Base-by-base conservation (phyloP, 2,329 filamentous ascomycete species). In the Colletotrichum magnum region DNA sequence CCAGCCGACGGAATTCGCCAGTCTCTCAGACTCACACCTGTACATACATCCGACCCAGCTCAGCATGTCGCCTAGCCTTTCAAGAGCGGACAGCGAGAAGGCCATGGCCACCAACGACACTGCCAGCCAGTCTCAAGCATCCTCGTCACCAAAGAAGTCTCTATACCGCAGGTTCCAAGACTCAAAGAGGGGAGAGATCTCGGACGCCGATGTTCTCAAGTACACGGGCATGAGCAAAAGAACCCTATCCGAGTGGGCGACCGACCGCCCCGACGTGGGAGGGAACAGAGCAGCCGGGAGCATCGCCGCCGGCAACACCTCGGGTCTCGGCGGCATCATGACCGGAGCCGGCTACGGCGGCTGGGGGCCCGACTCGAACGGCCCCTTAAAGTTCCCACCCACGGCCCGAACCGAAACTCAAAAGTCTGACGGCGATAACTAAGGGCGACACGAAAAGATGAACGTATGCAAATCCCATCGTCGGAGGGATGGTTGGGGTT, bases 131-230 rank as follows among this genome's bases (percentile, higher is more conserved):
- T 10, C 7, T 6, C 32, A 36, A 36, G 32, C 32, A 7, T 36
- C 32, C 32, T 36, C 32, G 7, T 9, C 32, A 13, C 2, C 41
- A 43, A 76, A 79, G 41, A 76, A 75, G 57, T 76, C 76, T 6
- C 69, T 80, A 24, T 80, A 77, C 69, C 72, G 75, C 39, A 75
- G 76, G 50, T 75, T 72, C 63, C 74, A 77, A 57, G 75, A 75
- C 51, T 73, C 74, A 26, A 80, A 80, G 71, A 69, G 74, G 48
- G 72, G 74, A 45, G 71, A 72, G 24, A 76, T 81, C 53, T 79
- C 75, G 68, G 81, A 83, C 67, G 80, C 79, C 10, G 81, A 83
- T 66, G 70, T 83, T 32, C 58, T 75, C 36, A 82, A 82, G 69
- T 82, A 82, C 76, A 83, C 81, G 41, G 82, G 82, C 72, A 83